Conservation (phyloP, 495 filamentous ascomycete genomes). For the Penicillium crystallinum region DNA sequence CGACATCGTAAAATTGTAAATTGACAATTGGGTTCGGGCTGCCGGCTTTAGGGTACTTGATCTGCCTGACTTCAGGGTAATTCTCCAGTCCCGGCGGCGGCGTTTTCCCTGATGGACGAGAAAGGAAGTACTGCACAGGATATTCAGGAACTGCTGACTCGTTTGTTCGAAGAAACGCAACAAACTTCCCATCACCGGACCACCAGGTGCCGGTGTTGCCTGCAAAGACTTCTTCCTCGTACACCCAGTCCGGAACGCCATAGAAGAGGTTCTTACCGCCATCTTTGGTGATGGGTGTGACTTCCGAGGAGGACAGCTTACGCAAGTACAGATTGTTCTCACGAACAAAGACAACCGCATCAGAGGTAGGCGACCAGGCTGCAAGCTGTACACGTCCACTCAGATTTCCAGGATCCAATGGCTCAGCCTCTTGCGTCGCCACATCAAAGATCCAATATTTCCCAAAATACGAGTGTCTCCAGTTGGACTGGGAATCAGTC, state of each 20-base stretch:
- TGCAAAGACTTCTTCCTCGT: conserved; percentile 90
- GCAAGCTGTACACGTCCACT: conserved; percentile 76
- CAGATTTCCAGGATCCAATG: conserved; percentile 65
- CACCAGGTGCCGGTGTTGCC: conserved; percentile 88
- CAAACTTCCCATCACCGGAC: conserved; percentile 78
- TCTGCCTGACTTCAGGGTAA: conserved; percentile 84
- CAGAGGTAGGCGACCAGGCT: conserved; percentile 81
- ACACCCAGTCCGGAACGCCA: conserved; percentile 98
- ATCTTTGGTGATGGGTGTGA: conserved; percentile 76
- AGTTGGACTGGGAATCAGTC: conserved; percentile 66
- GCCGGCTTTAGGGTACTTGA: conserved; percentile 97
- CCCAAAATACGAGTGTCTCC: conserved; percentile 82
- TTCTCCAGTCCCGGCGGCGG: conserved; percentile 71
- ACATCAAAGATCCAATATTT: conserved; percentile 95
- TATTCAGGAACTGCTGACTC: conserved; percentile 90
- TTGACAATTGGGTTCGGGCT: conserved; percentile 87
- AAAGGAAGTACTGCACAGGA: conserved; percentile 89
- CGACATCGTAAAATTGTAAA: conserved; percentile 83
- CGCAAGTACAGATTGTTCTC: conserved; percentile 87
- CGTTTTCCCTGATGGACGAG: conserved; percentile 71
- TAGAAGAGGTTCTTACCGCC: conserved; percentile 86
- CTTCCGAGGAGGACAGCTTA: conserved; percentile 53
- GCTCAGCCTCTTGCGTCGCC: conserved; percentile 67
- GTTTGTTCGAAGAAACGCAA: conserved; percentile 90
- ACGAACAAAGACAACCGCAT: conserved; percentile 77